Base-by-base conservation (phyloP, 306 rosid genomes). In the Mimosa bimucronata region DNA sequence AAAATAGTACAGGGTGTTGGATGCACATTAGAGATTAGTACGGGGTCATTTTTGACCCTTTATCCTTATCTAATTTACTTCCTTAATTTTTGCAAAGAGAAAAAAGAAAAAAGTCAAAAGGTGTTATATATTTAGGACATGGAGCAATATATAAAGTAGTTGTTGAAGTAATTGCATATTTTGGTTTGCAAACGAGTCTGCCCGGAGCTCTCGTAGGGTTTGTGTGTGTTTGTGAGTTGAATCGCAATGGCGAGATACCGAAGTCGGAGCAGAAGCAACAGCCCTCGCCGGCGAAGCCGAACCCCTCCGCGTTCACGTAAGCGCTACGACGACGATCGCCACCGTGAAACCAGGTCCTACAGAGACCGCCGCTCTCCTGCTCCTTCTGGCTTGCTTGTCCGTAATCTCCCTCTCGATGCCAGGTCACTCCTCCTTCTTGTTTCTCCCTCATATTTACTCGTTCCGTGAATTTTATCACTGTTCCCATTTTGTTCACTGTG, bases 381-480 rank as follows among this genome's bases (percentile, higher is more conserved):
- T 70, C 93, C 99, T 78, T 89, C 97, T 23, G 99, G 99, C n/a
- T 84, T 96, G 74, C 98, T 96, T 55, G 94, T 96, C 67, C 98
- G 99, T 60, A 96, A 96, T 84, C 99, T 96, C 4, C 98, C 99
- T 29, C 97, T 96, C 1, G 89, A 91, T 75, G 97, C 97, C n/a
- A 89, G 97, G 98, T 92, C 25, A 71, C 45, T 82, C 66, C 34
- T 29, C 12, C 48, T 29, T 38, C 50, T 19, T 58, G 4, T 50
- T n/a, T n/a, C 66, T 5, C 1, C 0, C 3, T 40, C 6, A 14
- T 9, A 40, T 66, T 10, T 3, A 11, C 30, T 38, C 19, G 50
- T 13, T n/a, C 21, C 9, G 19, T 42, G 30, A 25, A 67, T 67
- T 40, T 69, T 41, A 13, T 40, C 25, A 2, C 10, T 69, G n/a